These are phyloP conservation scores for Alternaria solani DNA, from an alignment of 2,329 filamentous ascomycete genomes.

Conservation along the genomic window DNA sequence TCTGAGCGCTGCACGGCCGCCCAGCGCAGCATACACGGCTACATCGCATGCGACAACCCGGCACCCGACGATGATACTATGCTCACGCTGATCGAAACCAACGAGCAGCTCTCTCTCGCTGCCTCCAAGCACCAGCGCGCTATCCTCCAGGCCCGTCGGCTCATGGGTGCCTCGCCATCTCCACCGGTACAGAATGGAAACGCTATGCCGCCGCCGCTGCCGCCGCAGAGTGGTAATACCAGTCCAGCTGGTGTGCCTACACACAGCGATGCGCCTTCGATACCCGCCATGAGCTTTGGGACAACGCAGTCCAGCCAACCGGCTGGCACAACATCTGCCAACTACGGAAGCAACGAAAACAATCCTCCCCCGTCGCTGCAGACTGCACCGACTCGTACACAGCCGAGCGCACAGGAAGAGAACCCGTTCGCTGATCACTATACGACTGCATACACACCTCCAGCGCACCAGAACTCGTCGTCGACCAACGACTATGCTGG, in stretches of 20 bases:
- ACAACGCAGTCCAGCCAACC: constrained; percentile 14
- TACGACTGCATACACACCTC: constrained; percentile 42
- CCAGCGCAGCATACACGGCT: constrained; percentile 81
- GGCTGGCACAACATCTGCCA: constrained; percentile 12
- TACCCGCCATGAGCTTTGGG: constrained; percentile 26
- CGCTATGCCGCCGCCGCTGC: background rate
- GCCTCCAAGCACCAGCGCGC: constrained; percentile 86
- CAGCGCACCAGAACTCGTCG: constrained; percentile 24
- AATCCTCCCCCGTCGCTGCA: constrained; percentile 41
- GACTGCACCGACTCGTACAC: constrained; percentile 29
- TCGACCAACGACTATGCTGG: constrained; percentile 28
- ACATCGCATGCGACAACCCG: constrained; percentile 82
- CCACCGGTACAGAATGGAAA: constrained; percentile 23
- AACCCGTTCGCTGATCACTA: constrained; percentile 56
- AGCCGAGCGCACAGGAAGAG: constrained; percentile 30
- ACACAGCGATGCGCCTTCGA: constrained; percentile 25
- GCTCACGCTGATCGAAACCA: constrained; percentile 91
- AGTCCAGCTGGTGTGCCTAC: constrained; percentile 24
- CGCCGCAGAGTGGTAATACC: background rate
- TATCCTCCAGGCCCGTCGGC: constrained; percentile 66
- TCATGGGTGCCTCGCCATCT: constrained; percentile 42
- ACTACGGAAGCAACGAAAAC: constrained; percentile 29
- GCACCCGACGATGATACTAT: constrained; percentile 92
- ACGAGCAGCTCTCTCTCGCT: constrained; percentile 85
- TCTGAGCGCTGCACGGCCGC: constrained; percentile 84